Percentiles rank a stretch among this genome's conserved stretches.
These are phyloP conservation scores for Trichoderma sp. DNA, from an alignment of 2,329 filamentous ascomycete species.

Conservation along the genomic window DNA sequence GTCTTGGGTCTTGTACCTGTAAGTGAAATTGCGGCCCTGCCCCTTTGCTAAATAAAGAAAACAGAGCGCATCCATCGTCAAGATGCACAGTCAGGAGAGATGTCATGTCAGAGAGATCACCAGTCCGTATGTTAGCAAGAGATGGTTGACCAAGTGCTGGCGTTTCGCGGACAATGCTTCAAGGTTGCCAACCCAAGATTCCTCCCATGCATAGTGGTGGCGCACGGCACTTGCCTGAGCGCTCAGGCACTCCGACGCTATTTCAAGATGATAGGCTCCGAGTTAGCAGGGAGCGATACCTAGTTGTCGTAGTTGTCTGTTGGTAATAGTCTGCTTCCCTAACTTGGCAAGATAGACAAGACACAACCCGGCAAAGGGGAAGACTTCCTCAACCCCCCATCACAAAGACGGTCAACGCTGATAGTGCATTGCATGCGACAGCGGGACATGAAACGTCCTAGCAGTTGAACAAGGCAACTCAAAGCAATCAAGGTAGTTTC, in stretches of 20 bases:
- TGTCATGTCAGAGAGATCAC: background rate
- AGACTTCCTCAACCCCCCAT: background rate
- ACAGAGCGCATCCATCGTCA: background rate
- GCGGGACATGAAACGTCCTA: conserved; percentile 20
- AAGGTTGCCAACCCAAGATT: background rate
- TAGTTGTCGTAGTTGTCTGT: background rate
- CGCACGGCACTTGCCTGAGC: background rate
- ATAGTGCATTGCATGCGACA: conserved; percentile 5
- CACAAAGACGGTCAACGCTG: background rate
- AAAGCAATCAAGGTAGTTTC: background rate
- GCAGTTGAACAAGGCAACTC: background rate
- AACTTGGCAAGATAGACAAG: background rate
- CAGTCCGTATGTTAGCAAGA: background rate
- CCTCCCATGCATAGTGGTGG: background rate
- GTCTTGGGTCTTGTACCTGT: background rate
- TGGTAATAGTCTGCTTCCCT: background rate
- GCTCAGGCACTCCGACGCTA: background rate
- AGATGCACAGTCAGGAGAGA: background rate
- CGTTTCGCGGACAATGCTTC: background rate
- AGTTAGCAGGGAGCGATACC: background rate
- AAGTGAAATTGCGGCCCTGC: background rate
- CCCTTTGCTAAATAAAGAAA: background rate
- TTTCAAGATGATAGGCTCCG: background rate
- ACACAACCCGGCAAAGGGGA: background rate
- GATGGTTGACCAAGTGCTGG: background rate